A percentile compares a stretch with the other conserved stretches of the same genome.
These are phyloP conservation scores for Aspergillus asperescens DNA, from an alignment of 495 filamentous ascomycete species.

Conservation along the genomic window DNA sequence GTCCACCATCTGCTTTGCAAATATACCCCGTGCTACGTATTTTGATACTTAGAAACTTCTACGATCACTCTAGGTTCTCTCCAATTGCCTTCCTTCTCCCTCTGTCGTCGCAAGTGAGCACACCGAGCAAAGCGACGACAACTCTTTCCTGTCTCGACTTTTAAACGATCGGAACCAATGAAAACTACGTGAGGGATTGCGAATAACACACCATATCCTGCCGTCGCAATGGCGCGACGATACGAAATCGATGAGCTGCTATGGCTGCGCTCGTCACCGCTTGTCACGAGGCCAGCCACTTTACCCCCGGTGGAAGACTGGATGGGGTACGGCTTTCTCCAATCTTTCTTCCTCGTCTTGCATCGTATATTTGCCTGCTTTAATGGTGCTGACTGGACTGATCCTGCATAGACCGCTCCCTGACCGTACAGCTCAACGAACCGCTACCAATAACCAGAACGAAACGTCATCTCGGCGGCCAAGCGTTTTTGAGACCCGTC, in stretches of 20 bases:
- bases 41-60: neutral
- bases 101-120: neutral
- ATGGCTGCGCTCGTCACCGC: conserved; percentile 71
- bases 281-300: conserved; percentile 72
- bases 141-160: neutral
- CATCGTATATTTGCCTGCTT: neutral
- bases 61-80: neutral
- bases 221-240: conserved; percentile 50
- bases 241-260: conserved; percentile 80
- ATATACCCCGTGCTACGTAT: neutral
- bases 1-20: neutral
- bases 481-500: conserved; percentile 53
- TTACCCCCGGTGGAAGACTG: conserved; percentile 92
- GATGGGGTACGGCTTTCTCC: conserved; percentile 72
- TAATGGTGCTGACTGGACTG: conserved; percentile 20
- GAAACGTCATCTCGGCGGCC: conserved; percentile 48
- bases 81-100: neutral
- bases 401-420: conserved; percentile 38
- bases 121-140: neutral
- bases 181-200: conserved; percentile 25
- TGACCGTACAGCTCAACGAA: conserved; percentile 43
- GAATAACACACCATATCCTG: conserved; percentile 28
- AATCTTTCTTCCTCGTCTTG: conserved; percentile 8
- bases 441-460: conserved; percentile 39
- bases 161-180: conserved; percentile 28